Percentiles rank a stretch among this genome's conserved stretches.
Evolutionary conservation across 2,329 filamentous ascomycete species (phyloP).

Genomic region (Scedosporium dehoogii): DNA sequence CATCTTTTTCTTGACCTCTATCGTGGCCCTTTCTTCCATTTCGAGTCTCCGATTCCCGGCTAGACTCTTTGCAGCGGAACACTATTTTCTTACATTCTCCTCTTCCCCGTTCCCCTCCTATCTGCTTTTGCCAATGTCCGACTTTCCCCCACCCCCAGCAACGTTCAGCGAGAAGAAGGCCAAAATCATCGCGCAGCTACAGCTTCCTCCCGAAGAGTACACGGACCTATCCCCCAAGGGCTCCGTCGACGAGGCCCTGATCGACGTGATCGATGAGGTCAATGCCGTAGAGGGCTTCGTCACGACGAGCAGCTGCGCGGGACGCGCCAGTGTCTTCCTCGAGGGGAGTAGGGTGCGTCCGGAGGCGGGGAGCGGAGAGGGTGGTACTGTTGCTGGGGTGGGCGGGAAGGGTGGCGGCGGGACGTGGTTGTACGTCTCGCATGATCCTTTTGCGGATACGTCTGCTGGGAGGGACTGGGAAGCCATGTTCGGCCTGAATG

Average conservation of each 20-base stretch:
- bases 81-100: not conserved
- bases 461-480: slow-evolving; percentile 14
- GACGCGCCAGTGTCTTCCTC: slow-evolving; percentile 76
- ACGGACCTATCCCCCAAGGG: slow-evolving; percentile 84
- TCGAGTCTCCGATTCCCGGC: no score
- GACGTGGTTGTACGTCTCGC: slow-evolving; percentile 79
- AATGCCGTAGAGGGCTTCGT: slow-evolving; percentile 68
- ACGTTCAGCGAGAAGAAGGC: slow-evolving; percentile 54
- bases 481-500: slow-evolving; percentile 30
- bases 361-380: slow-evolving; percentile 9
- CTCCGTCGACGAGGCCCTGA: slow-evolving; percentile 69
- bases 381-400: slow-evolving; percentile 42
- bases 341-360: slow-evolving; percentile 52
- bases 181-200: slow-evolving; percentile 62
- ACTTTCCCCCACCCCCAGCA: slow-evolving; percentile 20
- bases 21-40: no score
- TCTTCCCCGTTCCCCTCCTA: not conserved
- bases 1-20: no score
- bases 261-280: slow-evolving; percentile 66
- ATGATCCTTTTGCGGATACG: slow-evolving; percentile 51
- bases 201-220: slow-evolving; percentile 60
- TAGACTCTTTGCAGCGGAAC: no score
- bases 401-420: slow-evolving; percentile 83
- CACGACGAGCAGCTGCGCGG: slow-evolving; percentile 89
- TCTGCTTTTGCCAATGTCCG: not conserved